A percentile compares a stretch with the other conserved stretches of the same genome.
These are phyloP conservation scores for Grigorovia yakushimaensis DNA, from an alignment of 805 yeast genomes.

Conservation along the genomic window DNA sequence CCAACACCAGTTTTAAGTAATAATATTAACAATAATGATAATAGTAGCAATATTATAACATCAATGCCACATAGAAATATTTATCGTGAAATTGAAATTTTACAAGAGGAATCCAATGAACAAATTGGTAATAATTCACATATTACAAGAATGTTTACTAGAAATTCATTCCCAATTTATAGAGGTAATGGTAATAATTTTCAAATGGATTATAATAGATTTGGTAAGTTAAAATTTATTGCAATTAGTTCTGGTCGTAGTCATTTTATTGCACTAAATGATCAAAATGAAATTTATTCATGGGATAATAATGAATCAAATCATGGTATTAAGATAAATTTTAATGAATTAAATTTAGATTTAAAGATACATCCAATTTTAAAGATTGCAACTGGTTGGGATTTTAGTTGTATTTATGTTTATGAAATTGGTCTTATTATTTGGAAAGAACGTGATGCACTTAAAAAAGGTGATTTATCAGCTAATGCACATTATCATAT, in stretches of 20 bases:
- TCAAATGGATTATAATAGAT: conserved; percentile 10
- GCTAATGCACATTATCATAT: conserved; percentile 34
- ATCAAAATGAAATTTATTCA: conserved; percentile 39
- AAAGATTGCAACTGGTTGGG: conserved; percentile 62
- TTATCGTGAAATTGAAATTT: conserved; percentile 17
- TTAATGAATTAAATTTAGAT: conserved; percentile 18
- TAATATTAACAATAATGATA: not conserved
- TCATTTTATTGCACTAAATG: conserved; percentile 54
- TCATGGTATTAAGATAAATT: conserved; percentile 37
- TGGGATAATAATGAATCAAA: conserved; percentile 45
- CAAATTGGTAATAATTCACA: conserved; percentile 20
- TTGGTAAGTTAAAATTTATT: conserved; percentile 30
- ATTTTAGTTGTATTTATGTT: conserved; percentile 41
- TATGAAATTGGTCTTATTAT: conserved; percentile 44
- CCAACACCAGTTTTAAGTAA: conserved; percentile 9
- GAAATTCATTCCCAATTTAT: conserved; percentile 19
- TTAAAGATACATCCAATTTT: conserved; percentile 27
- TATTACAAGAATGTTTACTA: conserved; percentile 22
- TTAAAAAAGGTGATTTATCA: conserved; percentile 21
- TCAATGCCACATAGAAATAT: conserved; percentile 22
- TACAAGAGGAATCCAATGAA: conserved; percentile 14
- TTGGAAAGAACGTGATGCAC: conserved; percentile 38
- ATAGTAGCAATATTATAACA: not conserved
- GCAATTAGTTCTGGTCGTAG: conserved; percentile 54
- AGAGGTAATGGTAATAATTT: conserved; percentile 3